A percentile compares a stretch with the other conserved stretches of the same genome.
Evolutionary conservation across 495 filamentous ascomycete genomes (phyloP).

Genomic region (Pyronema omphalodes): DNA sequence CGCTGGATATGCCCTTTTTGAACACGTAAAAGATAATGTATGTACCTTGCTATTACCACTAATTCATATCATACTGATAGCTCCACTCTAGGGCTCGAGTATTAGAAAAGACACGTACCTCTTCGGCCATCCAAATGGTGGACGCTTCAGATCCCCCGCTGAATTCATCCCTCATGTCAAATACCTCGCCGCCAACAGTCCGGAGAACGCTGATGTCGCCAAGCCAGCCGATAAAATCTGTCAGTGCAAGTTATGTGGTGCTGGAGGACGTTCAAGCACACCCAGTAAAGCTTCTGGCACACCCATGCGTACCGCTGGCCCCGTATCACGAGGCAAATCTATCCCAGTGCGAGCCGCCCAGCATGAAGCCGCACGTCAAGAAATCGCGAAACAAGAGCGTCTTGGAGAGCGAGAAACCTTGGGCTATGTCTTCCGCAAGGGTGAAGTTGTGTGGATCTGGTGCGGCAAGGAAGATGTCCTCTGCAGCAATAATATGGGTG

Average conservation of each 20-base stretch:
- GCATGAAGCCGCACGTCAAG: not conserved
- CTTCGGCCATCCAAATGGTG: conserved; percentile 40
- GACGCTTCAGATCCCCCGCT: conserved; percentile 37
- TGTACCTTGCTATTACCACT: not conserved
- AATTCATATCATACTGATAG: not conserved
- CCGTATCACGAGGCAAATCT: not conserved
- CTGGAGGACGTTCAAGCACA: not conserved
- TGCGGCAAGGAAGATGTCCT: conserved; percentile 13
- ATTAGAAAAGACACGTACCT: conserved; percentile 39
- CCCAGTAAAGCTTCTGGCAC: not conserved
- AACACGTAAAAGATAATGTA: conserved; percentile 7
- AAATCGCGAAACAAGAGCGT: conserved; percentile 12
- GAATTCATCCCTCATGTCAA: conserved; percentile 44
- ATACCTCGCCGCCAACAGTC: conserved; percentile 28
- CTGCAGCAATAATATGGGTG: not conserved
- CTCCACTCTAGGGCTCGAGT: conserved; percentile 14
- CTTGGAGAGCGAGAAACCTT: conserved; percentile 19
- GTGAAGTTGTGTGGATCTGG: conserved; percentile 21
- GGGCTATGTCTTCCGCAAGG: conserved; percentile 21
- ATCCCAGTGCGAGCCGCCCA: not conserved
- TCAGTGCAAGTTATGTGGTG: conserved; percentile 2
- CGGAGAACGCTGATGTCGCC: not conserved
- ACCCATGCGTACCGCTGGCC: not conserved
- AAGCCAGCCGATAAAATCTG: conserved; percentile 7
- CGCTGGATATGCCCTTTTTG: conserved; percentile 13